Evolutionary conservation across 148 eudicot genomes (phyloP), one percentile per base, ranked within the genome.

Genomic region (Heliamphora exappendiculata): DNA sequence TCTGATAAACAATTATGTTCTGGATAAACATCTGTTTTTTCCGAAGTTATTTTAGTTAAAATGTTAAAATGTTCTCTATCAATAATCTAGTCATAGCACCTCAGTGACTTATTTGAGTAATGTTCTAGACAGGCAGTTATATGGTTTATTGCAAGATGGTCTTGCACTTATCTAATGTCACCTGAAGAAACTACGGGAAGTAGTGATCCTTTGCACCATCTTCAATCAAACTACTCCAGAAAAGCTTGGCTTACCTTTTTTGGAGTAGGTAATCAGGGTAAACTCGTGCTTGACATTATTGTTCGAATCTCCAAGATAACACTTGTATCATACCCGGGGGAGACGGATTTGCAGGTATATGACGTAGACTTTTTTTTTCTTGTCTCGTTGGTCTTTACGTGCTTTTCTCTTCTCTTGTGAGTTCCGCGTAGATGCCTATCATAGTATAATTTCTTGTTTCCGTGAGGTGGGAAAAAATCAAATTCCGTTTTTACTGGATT

Each of bases 101-200:
- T 13, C 29, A 42, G 54, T 72, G 53, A 75, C 75, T 77, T 73
- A 65, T 79, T 28, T 49, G 78, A 6, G 34, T 78, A 62, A 42
- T 78, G 50, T 42, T 79, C 74, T 75, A 13, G 66, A 78, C 90
- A 95, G 99, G 99, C 94, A 78, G 67, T 91, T 66, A 84, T 91
- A 79, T 95, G 99, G 99, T 95, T 95, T 78, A 87, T 95, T 81
- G 89, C 96, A 26, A 87, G 99, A 71, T 95, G 99, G 99, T 89
- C 94, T 66, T 71, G 88, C 76, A 95, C 99, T 51, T 95, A 89
- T 85, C 81, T 95, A 64, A 81, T 95, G 93, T 79, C 94, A 75
- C 75, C 80, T 76, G 86, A 86, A 76, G 84, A 78, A 81, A 79
- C 71, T 78, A 76, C 85, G 59, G 78, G 78, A 79, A 78, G 74